Conservation (phyloP, 2,329 filamentous ascomycete species). For the Phyllosticta citribraziliensis region DNA sequence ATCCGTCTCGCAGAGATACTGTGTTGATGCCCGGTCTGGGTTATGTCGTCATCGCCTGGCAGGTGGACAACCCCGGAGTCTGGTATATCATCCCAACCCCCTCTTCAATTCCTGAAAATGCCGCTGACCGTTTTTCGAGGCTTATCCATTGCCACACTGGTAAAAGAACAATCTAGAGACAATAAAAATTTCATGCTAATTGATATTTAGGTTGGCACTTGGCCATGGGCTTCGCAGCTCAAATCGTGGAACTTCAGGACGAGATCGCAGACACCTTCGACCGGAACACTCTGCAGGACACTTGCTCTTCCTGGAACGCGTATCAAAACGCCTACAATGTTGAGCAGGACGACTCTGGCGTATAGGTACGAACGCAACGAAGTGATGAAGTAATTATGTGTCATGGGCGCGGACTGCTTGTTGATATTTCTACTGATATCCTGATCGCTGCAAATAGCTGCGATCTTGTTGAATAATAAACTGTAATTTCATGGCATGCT, state of each 20-base stretch:
- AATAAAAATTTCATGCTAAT: too few species aligned
- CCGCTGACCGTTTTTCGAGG: too few species aligned
- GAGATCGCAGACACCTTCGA: background rate
- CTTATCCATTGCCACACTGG: constrained; percentile 25
- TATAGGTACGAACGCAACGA: background rate
- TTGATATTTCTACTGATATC: background rate
- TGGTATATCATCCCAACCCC: constrained; percentile 17
- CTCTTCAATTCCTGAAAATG: constrained; percentile 26
- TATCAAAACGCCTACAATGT: background rate
- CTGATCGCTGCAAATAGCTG: background rate
- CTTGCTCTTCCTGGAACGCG: background rate
- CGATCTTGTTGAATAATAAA: background rate
- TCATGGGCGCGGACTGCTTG: background rate
- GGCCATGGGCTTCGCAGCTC: constrained; percentile 39
- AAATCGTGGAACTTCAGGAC: constrained; percentile 19
- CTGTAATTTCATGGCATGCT: background rate
- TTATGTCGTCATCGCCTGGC: constrained; percentile 43
- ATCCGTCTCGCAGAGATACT: constrained; percentile 29
- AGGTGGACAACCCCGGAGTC: constrained; percentile 42
- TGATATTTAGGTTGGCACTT: too few species aligned
- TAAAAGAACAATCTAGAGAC: too few species aligned
- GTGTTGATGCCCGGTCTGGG: constrained; percentile 50
- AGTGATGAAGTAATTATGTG: background rate
- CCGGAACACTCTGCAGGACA: background rate
- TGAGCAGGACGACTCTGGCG: background rate